Percentiles rank a stretch among this genome's conserved stretches.
Evolutionary conservation across 2,329 filamentous ascomycete species (phyloP).

Genomic region (Sarocladiaceae sp.): DNA sequence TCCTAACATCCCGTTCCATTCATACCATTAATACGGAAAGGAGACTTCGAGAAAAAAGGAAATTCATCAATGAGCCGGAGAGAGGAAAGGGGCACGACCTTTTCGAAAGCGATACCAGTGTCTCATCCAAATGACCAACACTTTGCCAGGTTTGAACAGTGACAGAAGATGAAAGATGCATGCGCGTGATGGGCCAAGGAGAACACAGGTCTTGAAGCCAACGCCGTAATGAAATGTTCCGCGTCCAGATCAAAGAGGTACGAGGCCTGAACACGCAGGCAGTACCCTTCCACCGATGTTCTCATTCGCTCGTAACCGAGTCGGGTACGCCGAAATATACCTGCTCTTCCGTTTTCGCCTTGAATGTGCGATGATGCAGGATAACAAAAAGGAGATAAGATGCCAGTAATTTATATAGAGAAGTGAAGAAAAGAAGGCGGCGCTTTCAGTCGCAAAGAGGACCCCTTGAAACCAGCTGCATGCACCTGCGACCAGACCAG

Average conservation of each 20-base stretch:
- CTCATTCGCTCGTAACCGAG: no score
- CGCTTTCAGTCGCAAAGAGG: no score
- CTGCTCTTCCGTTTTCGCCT: neutral
- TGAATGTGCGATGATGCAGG: neutral
- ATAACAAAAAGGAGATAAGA: neutral
- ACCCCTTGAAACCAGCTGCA: no score
- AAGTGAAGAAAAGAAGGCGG: neutral
- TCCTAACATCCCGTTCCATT: neutral
- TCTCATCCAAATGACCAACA: slow-evolving; percentile 1
- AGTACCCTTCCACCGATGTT: no score
- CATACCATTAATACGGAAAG: neutral
- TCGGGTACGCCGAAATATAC: neutral
- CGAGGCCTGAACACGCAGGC: no score
- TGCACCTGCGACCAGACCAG: no score
- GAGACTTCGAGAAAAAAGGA: neutral
- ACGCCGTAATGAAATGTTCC: neutral
- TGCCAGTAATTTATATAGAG: neutral
- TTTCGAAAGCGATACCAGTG: neutral
- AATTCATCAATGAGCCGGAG: neutral
- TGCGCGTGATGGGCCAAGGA: neutral
- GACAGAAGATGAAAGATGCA: neutral
- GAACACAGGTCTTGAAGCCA: neutral
- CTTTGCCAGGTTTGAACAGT: neutral
- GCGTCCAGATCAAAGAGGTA: neutral
- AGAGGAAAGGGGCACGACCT: neutral